phyloP scores from a whole-genome alignment of 2,329 filamentous ascomycete species.

The Penicillium fuscoglaucum region DNA sequence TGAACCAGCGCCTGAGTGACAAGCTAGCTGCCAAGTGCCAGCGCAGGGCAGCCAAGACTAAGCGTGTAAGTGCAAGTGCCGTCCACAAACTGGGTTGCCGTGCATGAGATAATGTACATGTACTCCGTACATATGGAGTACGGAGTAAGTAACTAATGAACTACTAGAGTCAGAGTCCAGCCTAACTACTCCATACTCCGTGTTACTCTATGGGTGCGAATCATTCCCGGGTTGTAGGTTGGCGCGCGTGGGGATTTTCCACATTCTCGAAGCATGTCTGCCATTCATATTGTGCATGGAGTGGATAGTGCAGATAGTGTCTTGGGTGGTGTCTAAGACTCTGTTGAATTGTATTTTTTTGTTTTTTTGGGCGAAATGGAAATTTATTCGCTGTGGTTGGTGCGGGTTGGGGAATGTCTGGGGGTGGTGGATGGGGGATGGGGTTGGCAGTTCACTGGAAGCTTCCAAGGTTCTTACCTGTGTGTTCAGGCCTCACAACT shows the following conservation, averaged over 20 bases:
- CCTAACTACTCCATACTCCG: background rate
- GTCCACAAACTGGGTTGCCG: background rate
- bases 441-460: slow-evolving; percentile 1
- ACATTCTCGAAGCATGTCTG: slow-evolving; percentile 25
- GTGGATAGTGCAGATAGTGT: background rate
- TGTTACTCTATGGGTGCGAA: background rate
- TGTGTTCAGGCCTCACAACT: background rate
- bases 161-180: background rate
- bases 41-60: background rate
- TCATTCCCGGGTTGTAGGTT: slow-evolving; percentile 4
- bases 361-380: background rate
- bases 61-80: background rate
- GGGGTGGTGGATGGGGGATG: background rate
- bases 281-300: slow-evolving; percentile 3
- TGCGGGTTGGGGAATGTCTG: background rate
- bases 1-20: background rate
- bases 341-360: background rate
- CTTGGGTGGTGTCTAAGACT: background rate
- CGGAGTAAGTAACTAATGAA: too few relatives aligned
- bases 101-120: background rate
- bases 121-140: too few relatives aligned
- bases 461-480: background rate
- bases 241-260: slow-evolving; percentile 6
- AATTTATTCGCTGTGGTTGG: background rate
- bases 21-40: slow-evolving; percentile 9